These are phyloP conservation scores for Asparagopsis taxiformis DNA, from an alignment of 31 red algal species.

Conservation along the genomic window DNA sequence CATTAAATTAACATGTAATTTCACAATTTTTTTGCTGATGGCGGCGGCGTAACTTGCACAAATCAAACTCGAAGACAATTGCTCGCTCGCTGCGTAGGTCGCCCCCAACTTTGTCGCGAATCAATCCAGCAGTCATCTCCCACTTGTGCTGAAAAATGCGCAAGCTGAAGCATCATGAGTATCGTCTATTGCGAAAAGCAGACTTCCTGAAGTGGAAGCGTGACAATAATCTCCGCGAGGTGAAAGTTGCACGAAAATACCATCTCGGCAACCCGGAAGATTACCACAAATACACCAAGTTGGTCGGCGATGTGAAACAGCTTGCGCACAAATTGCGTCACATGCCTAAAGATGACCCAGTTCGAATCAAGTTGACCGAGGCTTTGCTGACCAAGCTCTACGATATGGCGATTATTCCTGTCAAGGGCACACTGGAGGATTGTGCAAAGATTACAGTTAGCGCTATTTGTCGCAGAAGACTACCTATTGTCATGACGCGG, in stretches of 20 bases:
- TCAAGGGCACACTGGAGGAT: conserved; percentile 68
- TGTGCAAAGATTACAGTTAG: conserved; percentile 85
- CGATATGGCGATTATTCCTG: conserved; percentile 85
- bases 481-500: conserved; percentile 92
- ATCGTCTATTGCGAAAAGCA: conserved; percentile 87
- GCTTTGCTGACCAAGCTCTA: conserved; percentile 87
- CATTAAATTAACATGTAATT: no score
- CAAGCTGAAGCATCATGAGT: conserved; percentile 96
- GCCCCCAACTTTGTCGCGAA: no score
- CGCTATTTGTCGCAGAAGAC: conserved; percentile 88
- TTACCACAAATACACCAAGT: conserved; percentile 90
- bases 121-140: no score
- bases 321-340: conserved; percentile 70
- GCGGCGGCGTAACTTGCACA: no score
- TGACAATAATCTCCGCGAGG: conserved; percentile 73
- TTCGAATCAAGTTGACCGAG: conserved; percentile 77
- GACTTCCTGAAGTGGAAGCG: conserved; percentile 99
- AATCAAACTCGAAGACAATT: no score
- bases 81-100: no score
- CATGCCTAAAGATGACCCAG: conserved; percentile 56
- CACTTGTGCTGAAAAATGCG: conserved; percentile 92
- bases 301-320: conserved; percentile 82
- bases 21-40: no score
- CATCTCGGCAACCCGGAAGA: conserved; percentile 81
- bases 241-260: conserved; percentile 85